These are phyloP conservation scores for Cyclotella atomus DNA, from an alignment of 108 stramenopile genomes.

Conservation along the genomic window DNA sequence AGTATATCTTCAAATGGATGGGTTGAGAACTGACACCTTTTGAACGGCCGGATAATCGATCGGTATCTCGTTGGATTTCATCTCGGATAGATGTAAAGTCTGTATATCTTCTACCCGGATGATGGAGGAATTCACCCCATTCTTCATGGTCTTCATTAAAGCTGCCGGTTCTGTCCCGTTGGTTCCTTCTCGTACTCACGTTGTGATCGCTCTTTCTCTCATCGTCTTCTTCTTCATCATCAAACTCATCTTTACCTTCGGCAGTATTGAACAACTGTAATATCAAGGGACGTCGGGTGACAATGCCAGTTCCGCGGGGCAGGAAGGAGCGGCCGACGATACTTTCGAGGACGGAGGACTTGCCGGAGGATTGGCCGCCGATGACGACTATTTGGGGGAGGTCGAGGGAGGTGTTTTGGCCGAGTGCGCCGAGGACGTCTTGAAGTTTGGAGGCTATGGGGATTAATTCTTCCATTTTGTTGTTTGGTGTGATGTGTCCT, in stretches of 20 bases:
- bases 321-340: constrained; percentile 94
- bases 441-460: constrained; percentile 98
- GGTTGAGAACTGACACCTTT: constrained; percentile 91
- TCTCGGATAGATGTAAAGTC: constrained; percentile 90
- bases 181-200: too few species aligned
- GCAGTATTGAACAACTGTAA: constrained; percentile 86
- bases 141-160: constrained; percentile 54
- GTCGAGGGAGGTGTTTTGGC: constrained; percentile 88
- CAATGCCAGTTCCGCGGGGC: constrained; percentile 97
- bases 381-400: constrained; percentile 99
- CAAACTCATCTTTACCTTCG: constrained; percentile 5
- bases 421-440: constrained; percentile 97
- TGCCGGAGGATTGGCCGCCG: constrained; percentile 96
- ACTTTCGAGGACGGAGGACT: constrained; percentile 96
- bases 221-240: constrained; percentile 22
- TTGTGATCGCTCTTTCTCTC: constrained; percentile 30
- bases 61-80: constrained; percentile 96
- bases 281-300: constrained; percentile 95
- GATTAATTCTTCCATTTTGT: constrained; percentile 94
- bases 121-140: constrained; percentile 98
- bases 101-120: constrained; percentile 83
- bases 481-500: too few species aligned
- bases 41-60: constrained; percentile 86
- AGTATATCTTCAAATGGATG: constrained; percentile 95
- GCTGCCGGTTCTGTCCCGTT: too few species aligned